Percentiles rank a stretch among this genome's conserved stretches.
Conservation (phyloP, 768 basidiomycete genomes). For the Tricholoma sp. region DNA sequence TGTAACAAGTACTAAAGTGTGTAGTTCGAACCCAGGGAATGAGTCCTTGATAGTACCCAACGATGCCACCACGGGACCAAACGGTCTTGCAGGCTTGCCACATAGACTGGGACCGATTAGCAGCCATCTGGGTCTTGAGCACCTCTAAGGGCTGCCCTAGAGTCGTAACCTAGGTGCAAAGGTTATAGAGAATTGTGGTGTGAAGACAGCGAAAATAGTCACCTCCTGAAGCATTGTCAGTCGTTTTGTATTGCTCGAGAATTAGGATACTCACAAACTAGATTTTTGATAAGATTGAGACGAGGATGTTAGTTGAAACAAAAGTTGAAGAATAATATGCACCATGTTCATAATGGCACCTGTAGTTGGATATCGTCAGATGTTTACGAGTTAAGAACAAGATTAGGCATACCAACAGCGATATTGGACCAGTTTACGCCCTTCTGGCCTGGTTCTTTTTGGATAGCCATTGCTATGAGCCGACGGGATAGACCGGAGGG, state of each 20-base stretch:
- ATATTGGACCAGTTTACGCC: slow-evolving; percentile 94
- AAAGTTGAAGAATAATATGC: slow-evolving; percentile 17
- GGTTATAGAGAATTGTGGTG: background rate
- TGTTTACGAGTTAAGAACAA: slow-evolving; percentile 1
- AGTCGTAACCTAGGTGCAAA: slow-evolving; percentile 75
- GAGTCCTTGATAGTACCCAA: slow-evolving; percentile 95
- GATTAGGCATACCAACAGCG: slow-evolving; percentile 68
- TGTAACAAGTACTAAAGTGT: background rate
- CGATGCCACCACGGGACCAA: slow-evolving; percentile 85
- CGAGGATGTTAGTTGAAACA: background rate
- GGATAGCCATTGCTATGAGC: slow-evolving; percentile 60
- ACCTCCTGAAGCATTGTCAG: slow-evolving; percentile 54
- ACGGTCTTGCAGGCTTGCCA: slow-evolving; percentile 76
- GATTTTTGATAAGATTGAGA: slow-evolving; percentile 8
- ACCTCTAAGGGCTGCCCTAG: slow-evolving; percentile 98
- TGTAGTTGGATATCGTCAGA: slow-evolving; percentile 25
- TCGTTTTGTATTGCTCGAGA: background rate
- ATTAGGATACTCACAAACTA: slow-evolving; percentile 46
- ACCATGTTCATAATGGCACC: slow-evolving; percentile 99
- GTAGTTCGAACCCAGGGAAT: slow-evolving; percentile 84
- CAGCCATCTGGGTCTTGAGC: slow-evolving; percentile 99
- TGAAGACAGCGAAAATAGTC: slow-evolving; percentile 29
- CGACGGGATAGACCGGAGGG: slow-evolving; percentile 15
- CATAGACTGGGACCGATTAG: slow-evolving; percentile 92
- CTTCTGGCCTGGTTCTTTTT: slow-evolving; percentile 86